Conservation (phyloP, 345 rosid genomes). For the Heritiera littoralis region DNA sequence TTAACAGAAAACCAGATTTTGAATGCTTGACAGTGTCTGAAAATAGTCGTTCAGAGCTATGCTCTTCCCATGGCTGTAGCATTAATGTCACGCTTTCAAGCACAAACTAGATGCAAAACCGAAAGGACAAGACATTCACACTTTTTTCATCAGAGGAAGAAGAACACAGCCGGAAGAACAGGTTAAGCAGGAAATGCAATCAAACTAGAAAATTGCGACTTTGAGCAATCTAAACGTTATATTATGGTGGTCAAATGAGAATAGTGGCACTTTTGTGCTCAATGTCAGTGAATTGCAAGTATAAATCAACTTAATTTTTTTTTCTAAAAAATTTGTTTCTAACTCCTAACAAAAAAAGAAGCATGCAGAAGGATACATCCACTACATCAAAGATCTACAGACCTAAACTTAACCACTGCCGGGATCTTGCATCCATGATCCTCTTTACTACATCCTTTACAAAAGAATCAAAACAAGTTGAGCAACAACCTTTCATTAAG, state of each 20-base stretch:
- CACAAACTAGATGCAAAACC: neutral
- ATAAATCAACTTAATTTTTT: slow-evolving; percentile 29
- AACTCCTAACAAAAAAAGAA: slow-evolving; percentile 32
- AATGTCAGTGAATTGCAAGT: slow-evolving; percentile 34
- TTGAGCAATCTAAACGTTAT: slow-evolving; percentile 29
- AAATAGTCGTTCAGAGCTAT: neutral
- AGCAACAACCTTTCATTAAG: slow-evolving; percentile 78
- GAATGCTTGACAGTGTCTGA: no score
- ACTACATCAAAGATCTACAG: slow-evolving; percentile 41
- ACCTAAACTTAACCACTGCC: slow-evolving; percentile 83
- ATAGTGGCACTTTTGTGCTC: slow-evolving; percentile 36
- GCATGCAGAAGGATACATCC: slow-evolving; percentile 17
- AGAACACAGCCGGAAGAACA: neutral
- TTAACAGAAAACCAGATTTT: no score
- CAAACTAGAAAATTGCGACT: slow-evolving; percentile 18
- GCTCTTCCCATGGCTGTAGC: neutral
- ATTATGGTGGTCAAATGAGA: slow-evolving; percentile 30
- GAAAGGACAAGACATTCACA: neutral
- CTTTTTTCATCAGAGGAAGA: neutral
- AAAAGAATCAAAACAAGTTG: slow-evolving; percentile 80
- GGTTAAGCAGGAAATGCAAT: neutral
- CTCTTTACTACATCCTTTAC: slow-evolving; percentile 79
- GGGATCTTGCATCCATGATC: slow-evolving; percentile 68
- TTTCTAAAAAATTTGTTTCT: slow-evolving; percentile 27
- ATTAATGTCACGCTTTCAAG: no score